Conservation (phyloP, 2,329 filamentous ascomycete genomes). For the Aspergillus sp. region DNA sequence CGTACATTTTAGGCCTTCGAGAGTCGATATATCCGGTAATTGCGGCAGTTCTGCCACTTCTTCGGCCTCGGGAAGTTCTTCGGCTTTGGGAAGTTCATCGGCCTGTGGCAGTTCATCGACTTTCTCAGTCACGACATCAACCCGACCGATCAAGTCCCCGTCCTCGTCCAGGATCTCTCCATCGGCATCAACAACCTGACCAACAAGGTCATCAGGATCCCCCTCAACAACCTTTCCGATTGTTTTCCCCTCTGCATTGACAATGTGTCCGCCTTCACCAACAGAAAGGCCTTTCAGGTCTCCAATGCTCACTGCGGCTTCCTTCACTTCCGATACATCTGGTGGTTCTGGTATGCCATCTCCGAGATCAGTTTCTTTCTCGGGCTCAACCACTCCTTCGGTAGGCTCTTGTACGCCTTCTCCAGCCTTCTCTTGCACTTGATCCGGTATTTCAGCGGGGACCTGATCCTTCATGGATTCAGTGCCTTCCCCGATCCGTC, state of each 20-base stretch:
- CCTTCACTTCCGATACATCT: constrained; percentile 11
- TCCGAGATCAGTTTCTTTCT: not conserved
- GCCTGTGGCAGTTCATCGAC: not conserved
- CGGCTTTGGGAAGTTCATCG: not conserved
- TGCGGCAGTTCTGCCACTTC: not conserved
- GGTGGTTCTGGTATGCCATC: not conserved
- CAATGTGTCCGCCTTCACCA: constrained; percentile 39
- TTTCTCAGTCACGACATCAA: constrained; percentile 20
- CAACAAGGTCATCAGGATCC: constrained; percentile 43
- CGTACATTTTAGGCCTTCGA: constrained; percentile 46
- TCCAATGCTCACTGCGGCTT: constrained; percentile 27
- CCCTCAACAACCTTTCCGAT: constrained; percentile 45
- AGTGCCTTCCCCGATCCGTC: not conserved
- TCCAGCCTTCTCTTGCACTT: not conserved
- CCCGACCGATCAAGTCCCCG: constrained; percentile 42
- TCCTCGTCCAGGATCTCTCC: constrained; percentile 35
- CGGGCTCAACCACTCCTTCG: not conserved
- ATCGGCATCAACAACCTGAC: constrained; percentile 41
- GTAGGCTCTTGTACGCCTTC: not conserved
- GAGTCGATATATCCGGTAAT: constrained; percentile 36
- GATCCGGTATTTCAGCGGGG: not conserved
- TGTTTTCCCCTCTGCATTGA: constrained; percentile 36
- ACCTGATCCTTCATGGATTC: not conserved
- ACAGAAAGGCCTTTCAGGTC: constrained; percentile 44
- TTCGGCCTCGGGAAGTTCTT: too few species aligned